These are phyloP conservation scores for Apiosordaria backusii DNA, from an alignment of 495 filamentous ascomycete species.

Conservation along the genomic window DNA sequence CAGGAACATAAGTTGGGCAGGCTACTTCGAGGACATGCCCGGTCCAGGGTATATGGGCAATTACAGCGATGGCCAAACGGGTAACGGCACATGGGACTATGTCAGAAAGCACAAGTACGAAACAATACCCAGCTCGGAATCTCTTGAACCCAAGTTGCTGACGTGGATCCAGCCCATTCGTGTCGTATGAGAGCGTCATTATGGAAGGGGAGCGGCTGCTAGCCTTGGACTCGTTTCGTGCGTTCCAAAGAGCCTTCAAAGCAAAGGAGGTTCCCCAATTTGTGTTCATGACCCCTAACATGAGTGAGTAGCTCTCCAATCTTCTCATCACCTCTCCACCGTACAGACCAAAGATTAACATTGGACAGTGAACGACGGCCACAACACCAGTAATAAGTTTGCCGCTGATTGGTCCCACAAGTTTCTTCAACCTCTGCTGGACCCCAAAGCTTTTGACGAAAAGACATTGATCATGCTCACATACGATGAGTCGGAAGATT, in stretches of 20 bases:
- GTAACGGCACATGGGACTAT: conserved; percentile 55
- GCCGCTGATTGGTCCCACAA: conserved; percentile 55
- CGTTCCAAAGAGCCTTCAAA: conserved; percentile 53
- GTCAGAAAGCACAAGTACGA: conserved; percentile 63
- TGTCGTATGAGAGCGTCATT: conserved; percentile 48
- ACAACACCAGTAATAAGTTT: conserved; percentile 60
- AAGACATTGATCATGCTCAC: conserved; percentile 63
- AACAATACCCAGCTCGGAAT: too few species aligned
- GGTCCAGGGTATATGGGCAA: conserved; percentile 64
- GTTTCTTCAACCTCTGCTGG: conserved; percentile 58
- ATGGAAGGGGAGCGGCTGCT: conserved; percentile 52
- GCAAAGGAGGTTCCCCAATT: conserved; percentile 62
- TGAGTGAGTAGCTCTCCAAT: conserved; percentile 39
- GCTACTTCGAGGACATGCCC: conserved; percentile 65
- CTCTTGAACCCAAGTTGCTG: conserved; percentile 11
- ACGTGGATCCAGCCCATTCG: conserved; percentile 35
- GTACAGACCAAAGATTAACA: neutral
- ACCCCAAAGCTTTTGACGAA: conserved; percentile 57
- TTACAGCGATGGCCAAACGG: conserved; percentile 45
- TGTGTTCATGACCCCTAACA: conserved; percentile 66
- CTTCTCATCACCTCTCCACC: neutral
- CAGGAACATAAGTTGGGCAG: conserved; percentile 59
- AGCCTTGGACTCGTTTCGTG: conserved; percentile 58
- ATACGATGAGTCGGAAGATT: conserved; percentile 62
- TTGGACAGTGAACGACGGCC: conserved; percentile 52